These are phyloP conservation scores for Trametopsis cervina DNA, from an alignment of 768 basidiomycete species.

Conservation along the genomic window DNA sequence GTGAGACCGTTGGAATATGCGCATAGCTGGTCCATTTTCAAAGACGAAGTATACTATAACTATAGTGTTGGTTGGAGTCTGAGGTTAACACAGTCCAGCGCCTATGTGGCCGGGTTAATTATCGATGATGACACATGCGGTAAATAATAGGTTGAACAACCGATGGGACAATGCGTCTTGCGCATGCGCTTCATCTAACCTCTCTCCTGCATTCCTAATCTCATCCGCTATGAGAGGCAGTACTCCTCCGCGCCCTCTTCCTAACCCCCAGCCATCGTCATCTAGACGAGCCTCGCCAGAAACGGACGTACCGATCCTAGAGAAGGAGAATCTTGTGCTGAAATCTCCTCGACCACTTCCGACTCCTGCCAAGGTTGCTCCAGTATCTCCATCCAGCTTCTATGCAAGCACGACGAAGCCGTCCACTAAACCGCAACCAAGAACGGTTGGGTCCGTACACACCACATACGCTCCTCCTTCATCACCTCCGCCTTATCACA, in stretches of 20 bases:
- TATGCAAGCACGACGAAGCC: conserved; percentile 4
- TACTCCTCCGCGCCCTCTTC: background rate
- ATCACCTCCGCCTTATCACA: conserved; percentile 4
- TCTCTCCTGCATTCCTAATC: background rate
- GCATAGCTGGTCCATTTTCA: too few species aligned
- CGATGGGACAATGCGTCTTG: too few species aligned
- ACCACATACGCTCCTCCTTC: conserved; percentile 6
- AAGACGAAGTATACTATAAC: too few species aligned
- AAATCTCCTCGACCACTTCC: conserved; percentile 7
- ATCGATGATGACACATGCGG: too few species aligned
- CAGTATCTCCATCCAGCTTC: conserved; percentile 5
- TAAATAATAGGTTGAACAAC: too few species aligned
- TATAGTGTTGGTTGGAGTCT: too few species aligned
- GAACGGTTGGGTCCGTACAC: conserved; percentile 6
- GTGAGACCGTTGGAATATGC: too few species aligned
- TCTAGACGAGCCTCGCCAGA: background rate
- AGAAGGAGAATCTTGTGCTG: conserved; percentile 12
- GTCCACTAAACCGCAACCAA: conserved; percentile 4
- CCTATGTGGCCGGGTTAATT: too few species aligned
- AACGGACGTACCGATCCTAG: background rate
- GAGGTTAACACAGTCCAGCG: too few species aligned
- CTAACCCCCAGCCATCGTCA: background rate
- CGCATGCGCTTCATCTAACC: conserved; percentile 1
- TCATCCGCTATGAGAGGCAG: conserved; percentile 1
- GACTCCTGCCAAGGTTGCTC: background rate